phyloP scores from a whole-genome alignment of 441 rosid species.

The Syzygium malaccense region DNA sequence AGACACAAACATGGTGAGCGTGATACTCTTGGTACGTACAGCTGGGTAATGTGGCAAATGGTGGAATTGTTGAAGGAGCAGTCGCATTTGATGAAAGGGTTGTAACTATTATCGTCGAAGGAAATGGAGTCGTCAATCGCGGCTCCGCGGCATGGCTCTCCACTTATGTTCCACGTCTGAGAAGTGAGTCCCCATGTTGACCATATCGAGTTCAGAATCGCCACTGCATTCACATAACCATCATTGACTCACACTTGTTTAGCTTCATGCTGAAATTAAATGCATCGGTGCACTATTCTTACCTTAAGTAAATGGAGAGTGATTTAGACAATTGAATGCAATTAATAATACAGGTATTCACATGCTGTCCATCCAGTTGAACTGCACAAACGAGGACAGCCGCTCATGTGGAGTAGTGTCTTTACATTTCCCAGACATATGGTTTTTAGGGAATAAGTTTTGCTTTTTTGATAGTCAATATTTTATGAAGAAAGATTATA shows the following conservation, averaged over 20 bases:
- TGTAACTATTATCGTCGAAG: slow-evolving; percentile 9
- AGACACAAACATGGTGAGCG: fast-evolving
- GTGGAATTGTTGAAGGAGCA: slow-evolving; percentile 25
- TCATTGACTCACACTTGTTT: not conserved
- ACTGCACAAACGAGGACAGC: not conserved
- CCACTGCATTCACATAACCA: slow-evolving; percentile 12
- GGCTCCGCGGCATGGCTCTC: slow-evolving; percentile 47
- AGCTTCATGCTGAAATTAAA: not conserved
- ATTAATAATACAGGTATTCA: not conserved
- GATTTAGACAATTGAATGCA: not conserved
- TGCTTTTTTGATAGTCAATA: not conserved
- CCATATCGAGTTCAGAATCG: slow-evolving; percentile 39
- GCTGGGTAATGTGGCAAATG: slow-evolving; percentile 38
- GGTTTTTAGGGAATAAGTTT: not conserved
- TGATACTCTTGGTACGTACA: slow-evolving; percentile 16
- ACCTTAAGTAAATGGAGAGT: not conserved
- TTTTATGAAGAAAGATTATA: not conserved
- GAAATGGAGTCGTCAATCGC: slow-evolving; percentile 19
- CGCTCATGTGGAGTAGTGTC: not conserved
- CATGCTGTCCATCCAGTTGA: not conserved
- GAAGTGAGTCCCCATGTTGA: slow-evolving; percentile 38
- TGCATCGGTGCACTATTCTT: fast-evolving
- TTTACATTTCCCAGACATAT: not conserved
- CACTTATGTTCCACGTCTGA: slow-evolving; percentile 42
- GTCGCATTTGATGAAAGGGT: slow-evolving; percentile 56